Conservation (phyloP, 164 flowering plant genomes). For the Liriodendron chinense region DNA sequence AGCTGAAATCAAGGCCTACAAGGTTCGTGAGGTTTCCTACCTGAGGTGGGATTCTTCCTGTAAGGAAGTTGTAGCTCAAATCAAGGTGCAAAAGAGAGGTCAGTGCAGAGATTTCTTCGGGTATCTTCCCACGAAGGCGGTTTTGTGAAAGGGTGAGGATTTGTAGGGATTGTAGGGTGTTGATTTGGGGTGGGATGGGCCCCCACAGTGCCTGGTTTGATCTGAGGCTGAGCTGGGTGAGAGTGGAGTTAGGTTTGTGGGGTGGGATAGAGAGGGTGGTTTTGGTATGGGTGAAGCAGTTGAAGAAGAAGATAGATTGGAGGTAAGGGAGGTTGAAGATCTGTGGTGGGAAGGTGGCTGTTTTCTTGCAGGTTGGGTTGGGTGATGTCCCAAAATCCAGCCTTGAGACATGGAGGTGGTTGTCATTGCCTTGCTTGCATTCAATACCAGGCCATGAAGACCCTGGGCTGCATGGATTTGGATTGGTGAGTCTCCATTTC, state of each 20-base stretch:
- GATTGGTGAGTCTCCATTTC: constrained; percentile 59
- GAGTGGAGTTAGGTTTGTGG: constrained; percentile 24
- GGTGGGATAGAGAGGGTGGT: constrained; percentile 37
- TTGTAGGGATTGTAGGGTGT: constrained; percentile 47
- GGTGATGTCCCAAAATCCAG: constrained; percentile 73
- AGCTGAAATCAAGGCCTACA: constrained; percentile 71
- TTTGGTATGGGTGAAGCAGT: constrained; percentile 59
- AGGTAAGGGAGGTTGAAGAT: constrained; percentile 64
- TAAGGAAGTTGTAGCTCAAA: constrained; percentile 69
- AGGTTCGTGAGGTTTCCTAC: constrained; percentile 58
- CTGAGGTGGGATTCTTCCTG: constrained; percentile 51
- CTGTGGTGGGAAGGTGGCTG: constrained; percentile 56
- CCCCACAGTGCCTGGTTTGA: constrained; percentile 66
- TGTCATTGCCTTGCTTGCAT: constrained; percentile 55
- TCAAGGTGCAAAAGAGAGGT: constrained; percentile 64
- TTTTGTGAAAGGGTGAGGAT: constrained; percentile 84
- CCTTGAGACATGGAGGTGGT: constrained; percentile 59
- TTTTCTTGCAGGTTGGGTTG: constrained; percentile 60
- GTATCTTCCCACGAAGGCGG: constrained; percentile 49
- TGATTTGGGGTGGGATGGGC: constrained; percentile 66
- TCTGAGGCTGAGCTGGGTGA: constrained; percentile 74
- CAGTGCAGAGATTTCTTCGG: constrained; percentile 39
- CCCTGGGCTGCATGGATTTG: constrained; percentile 63
- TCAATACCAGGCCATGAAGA: constrained; percentile 76
- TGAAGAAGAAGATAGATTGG: constrained; percentile 64